These are phyloP conservation scores for Colletotrichum lini DNA, from an alignment of 2,329 filamentous ascomycete genomes.

Conservation along the genomic window DNA sequence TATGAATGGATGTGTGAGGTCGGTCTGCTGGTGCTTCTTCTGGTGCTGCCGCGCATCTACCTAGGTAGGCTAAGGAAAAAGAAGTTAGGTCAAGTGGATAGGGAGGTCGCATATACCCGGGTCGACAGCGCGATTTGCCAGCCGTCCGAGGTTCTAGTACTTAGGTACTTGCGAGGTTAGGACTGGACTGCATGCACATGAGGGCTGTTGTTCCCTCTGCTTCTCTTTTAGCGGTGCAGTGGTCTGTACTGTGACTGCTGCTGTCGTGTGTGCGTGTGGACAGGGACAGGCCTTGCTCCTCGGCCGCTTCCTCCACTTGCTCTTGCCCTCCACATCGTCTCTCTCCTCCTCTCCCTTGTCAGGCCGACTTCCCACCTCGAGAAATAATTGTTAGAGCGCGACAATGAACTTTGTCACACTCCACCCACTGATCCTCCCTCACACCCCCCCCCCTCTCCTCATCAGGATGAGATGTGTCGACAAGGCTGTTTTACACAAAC, in stretches of 20 bases:
- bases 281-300: slow-evolving; percentile 34
- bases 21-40: slow-evolving; percentile 1
- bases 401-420: slow-evolving; percentile 30
- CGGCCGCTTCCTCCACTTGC: slow-evolving; percentile 38
- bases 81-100: background rate
- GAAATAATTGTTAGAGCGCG: slow-evolving; percentile 42
- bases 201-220: slow-evolving; percentile 11
- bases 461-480: slow-evolving; percentile 30
- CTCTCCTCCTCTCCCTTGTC: slow-evolving; percentile 40
- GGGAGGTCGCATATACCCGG: background rate
- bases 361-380: slow-evolving; percentile 21
- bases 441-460: background rate
- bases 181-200: slow-evolving; percentile 3
- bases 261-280: slow-evolving; percentile 10
- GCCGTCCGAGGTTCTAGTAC: background rate
- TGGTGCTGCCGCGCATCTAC: slow-evolving; percentile 1
- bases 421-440: slow-evolving; percentile 10
- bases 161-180: no score
- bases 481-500: slow-evolving; percentile 25
- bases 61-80: slow-evolving; percentile 4
- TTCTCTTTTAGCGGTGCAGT: slow-evolving; percentile 5
- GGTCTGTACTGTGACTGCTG: slow-evolving; percentile 12
- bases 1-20: slow-evolving; percentile 12
- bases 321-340: slow-evolving; percentile 8
- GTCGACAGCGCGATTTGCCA: background rate